Base-by-base conservation (phyloP, 192 early-diverging fungal species). In the Paraglomus brasilianum region DNA sequence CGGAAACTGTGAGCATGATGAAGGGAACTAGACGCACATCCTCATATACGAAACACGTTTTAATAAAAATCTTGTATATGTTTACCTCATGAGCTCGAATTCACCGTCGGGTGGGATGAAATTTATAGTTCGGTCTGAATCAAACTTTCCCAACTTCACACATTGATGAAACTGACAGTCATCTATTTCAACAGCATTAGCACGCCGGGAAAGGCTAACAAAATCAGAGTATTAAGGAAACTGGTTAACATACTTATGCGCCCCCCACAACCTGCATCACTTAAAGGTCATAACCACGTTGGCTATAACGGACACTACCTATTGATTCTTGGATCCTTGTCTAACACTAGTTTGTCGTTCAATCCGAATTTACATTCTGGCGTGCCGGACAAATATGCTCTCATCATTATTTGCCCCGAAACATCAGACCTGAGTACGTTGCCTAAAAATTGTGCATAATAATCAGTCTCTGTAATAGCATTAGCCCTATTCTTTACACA, bases 91-190 rank as follows among this genome's bases (percentile, higher is more conserved):
- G 22, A 98, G 82, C 76, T 98, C 97, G 78, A 94, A 96, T 74
- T 96, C 94, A 56, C 94, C 94, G 72, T 96, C 97, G 0, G 95
- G 95, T 57, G 97, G 97, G 61, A 98, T 92, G 78, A 98, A 98
- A 74, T 88, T 96, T 77, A 98, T 98, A 5, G 92, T 93, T 22
- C 95, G 82, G 74, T 95, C 92, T 21, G 84, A 86, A 63, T 98
- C 95, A 74, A 97, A 98, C 66, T 88, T 88, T 41, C 91, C 93
- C 39, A 98, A 78, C 68, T 92, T 88, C 47, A 98, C 97, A 79
- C 97, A 98, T 81, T 98, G 97, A 76, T 98, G 97, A 84, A 98
- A 98, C 74, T 98, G 93, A 69, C 88, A 92, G 72, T 98, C 97
- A 53, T 96, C 97, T 43, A 98, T 91, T 72, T 96, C 95, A 22